phyloP scores from a whole-genome alignment of 2,329 filamentous ascomycete species.

The Cyphellophora attinorum region DNA sequence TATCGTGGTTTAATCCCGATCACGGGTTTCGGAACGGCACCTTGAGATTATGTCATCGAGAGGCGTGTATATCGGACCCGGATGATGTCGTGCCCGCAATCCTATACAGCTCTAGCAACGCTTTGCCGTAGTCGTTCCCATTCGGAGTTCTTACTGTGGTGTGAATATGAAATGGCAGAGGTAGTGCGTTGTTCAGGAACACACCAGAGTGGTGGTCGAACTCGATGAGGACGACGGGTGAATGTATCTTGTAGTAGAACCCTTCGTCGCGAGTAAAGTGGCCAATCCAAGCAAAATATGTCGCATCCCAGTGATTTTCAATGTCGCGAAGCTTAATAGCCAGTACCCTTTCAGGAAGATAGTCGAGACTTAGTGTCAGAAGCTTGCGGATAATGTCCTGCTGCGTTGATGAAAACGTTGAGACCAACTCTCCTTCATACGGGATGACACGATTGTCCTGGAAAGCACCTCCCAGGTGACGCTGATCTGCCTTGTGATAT shows the following conservation, averaged over 20 bases:
- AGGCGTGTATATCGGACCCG: too few species aligned
- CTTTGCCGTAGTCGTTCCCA: slow-evolving; percentile 62
- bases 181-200: slow-evolving; percentile 61
- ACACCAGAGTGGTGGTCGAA: slow-evolving; percentile 74
- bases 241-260: slow-evolving; percentile 70
- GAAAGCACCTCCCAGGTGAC: slow-evolving; percentile 7
- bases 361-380: slow-evolving; percentile 54
- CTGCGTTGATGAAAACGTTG: slow-evolving; percentile 31
- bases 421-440: slow-evolving; percentile 55
- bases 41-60: too few species aligned
- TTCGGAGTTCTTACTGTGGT: slow-evolving; percentile 64
- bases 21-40: too few species aligned
- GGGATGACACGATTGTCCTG: slow-evolving; percentile 53
- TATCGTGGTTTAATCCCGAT: too few species aligned
- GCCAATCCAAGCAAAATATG: slow-evolving; percentile 58
- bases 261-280: slow-evolving; percentile 1
- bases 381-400: slow-evolving; percentile 47
- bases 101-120: too few species aligned
- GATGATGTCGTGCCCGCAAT: too few species aligned
- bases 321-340: slow-evolving; percentile 46
- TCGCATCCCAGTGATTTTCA: slow-evolving; percentile 51
- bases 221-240: slow-evolving; percentile 62
- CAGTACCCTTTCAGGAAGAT: slow-evolving; percentile 50
- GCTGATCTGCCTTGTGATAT: slow-evolving; percentile 5
- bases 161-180: slow-evolving; percentile 69